Evolutionary conservation across 148 eudicot species (phyloP).

Genomic region (Silene latifolia): DNA sequence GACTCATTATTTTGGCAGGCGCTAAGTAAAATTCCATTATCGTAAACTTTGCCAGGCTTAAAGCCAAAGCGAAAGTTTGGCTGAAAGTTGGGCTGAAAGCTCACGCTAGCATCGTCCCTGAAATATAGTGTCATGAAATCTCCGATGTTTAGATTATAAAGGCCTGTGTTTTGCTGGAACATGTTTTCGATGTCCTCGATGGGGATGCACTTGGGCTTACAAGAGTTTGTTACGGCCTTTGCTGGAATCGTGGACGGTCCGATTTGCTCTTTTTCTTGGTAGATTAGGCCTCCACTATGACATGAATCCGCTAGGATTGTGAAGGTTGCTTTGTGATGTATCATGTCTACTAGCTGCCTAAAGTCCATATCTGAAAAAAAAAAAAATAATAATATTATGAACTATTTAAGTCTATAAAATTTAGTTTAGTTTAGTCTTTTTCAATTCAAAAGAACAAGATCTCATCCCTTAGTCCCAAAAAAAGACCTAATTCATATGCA

Average conservation of each 20-base stretch:
- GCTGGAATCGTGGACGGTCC: slow-evolving; percentile 41
- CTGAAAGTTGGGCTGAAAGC: too few relatives aligned
- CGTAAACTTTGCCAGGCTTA: slow-evolving; percentile 1
- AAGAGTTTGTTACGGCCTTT: not conserved
- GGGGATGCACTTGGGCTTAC: slow-evolving; percentile 28
- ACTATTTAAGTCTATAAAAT: too few relatives aligned
- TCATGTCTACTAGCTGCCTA: slow-evolving; percentile 57
- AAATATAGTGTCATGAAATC: slow-evolving; percentile 36
- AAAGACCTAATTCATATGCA: too few relatives aligned
- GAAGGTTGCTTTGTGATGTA: slow-evolving; percentile 60
- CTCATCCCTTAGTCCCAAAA: too few relatives aligned
- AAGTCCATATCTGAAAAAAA: slow-evolving; percentile 65
- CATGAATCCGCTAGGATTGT: slow-evolving; percentile 92
- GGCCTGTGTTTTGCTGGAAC: slow-evolving; percentile 35
- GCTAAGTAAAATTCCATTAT: slow-evolving; percentile 39
- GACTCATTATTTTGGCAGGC: slow-evolving; percentile 30
- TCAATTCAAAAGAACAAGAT: too few relatives aligned
- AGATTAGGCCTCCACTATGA: slow-evolving; percentile 89
- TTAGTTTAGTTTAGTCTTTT: too few relatives aligned
- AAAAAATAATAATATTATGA: too few relatives aligned
- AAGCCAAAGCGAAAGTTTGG: too few relatives aligned
- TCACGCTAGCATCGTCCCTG: slow-evolving; percentile 28
- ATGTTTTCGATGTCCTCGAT: slow-evolving; percentile 34
- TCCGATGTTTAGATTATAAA: slow-evolving; percentile 34
- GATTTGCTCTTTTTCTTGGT: slow-evolving; percentile 78